Conservation (phyloP, 257 asterid species). For the Solanum habrochaites region DNA sequence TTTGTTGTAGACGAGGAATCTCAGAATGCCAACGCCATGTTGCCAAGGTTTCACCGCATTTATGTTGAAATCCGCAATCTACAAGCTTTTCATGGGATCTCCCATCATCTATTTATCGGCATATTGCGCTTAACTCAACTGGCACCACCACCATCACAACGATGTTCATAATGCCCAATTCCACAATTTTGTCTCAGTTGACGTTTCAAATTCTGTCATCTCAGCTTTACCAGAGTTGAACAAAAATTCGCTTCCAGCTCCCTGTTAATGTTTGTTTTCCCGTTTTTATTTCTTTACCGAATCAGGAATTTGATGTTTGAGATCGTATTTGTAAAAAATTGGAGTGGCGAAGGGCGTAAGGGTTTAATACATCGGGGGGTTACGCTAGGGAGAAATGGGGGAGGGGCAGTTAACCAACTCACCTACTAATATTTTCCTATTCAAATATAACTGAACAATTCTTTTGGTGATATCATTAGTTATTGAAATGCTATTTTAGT, state of each 20-base stretch:
- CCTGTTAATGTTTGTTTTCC: conserved; percentile 31
- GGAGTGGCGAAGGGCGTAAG: not conserved
- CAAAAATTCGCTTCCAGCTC: conserved; percentile 40
- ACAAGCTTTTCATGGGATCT: conserved; percentile 48
- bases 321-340: not conserved
- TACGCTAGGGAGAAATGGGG: not conserved
- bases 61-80: conserved; percentile 59
- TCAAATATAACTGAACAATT: not conserved
- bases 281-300: not conserved
- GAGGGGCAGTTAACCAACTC: not conserved
- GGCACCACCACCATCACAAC: conserved; percentile 31
- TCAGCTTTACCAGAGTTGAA: not conserved
- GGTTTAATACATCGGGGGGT: not conserved
- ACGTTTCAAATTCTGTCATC: not conserved
- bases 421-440: not conserved
- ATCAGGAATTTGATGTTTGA: not conserved
- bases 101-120: conserved; percentile 52
- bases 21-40: conserved; percentile 47
- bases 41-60: conserved; percentile 52
- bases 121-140: conserved; percentile 52
- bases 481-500: not conserved
- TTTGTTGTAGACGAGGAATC: not conserved
- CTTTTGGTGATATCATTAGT: not conserved
- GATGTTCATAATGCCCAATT: not conserved
- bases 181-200: not conserved